Evolutionary conservation across 441 rosid genomes (phyloP), one percentile per base, ranked within the genome.

Genomic region (Erodium texanum): DNA sequence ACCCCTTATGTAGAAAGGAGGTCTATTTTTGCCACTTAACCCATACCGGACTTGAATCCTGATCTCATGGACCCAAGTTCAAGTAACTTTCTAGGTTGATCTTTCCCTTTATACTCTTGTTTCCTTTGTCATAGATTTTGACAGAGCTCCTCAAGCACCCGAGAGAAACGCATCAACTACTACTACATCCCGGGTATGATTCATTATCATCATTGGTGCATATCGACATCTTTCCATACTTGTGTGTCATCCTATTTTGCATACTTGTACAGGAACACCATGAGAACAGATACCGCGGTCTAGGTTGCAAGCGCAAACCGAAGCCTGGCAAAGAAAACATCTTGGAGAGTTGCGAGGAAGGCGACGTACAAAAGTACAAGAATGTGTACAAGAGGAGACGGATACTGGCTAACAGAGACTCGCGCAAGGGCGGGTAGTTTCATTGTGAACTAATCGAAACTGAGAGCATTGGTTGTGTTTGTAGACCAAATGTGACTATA

Each of bases 311-410:
- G 69, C 76, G 70, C 43, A 74, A 71, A 68, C 64, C 16, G 15
- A 72, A 58, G 58, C 38, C 11, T n/a, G 73, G 71, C 29, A 71
- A 78, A 69, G 75, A 74, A 63, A 74, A 75, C 62, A 27, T 56
- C 64, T 43, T 27, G 64, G 68, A 72, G 48, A 52, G 59, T 29
- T 70, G 66, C 45, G 56, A 64, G 63, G 68, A 65, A 34, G 24
- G 7, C 24, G 22, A 56, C 5, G 24, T 16, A 3, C 62, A 54
- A 20, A 22, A 18, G 8, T 62, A 48, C 59, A 62, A 32, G 43
- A 38, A 63, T 11, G 71, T 70, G 3, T 75, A 71, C 56, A 77
- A 74, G 75, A 71, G 73, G 48, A 71, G 77, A 41, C 62, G 80
- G 52, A 52, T 74, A 48, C 23, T 75, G 64, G 73, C 72, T 27